phyloP scores from a whole-genome alignment of 352 stramenopile genomes.

The Globisporangium solare region DNA sequence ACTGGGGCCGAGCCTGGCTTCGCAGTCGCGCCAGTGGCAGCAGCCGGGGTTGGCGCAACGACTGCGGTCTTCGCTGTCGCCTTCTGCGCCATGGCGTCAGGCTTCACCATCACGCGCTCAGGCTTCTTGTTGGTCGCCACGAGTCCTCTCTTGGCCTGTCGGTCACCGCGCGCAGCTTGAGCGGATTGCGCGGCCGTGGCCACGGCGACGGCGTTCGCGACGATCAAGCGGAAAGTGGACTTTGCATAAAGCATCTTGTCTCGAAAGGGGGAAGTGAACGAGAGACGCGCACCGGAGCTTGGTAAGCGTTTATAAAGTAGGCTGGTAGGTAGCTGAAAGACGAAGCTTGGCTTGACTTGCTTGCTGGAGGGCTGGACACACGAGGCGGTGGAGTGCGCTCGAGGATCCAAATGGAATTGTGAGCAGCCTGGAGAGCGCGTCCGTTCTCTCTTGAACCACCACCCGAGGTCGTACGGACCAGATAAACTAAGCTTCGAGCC shows the following conservation, averaged over 20 bases:
- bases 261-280: not conserved
- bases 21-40: not conserved
- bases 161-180: not conserved
- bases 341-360: not conserved
- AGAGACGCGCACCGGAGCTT: slow-evolving; percentile 1
- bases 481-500: no score
- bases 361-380: slow-evolving; percentile 1
- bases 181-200: slow-evolving; percentile 3
- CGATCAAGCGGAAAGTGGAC: slow-evolving; percentile 10
- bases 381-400: not conserved
- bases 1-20: not conserved
- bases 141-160: slow-evolving; percentile 11
- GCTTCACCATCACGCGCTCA: slow-evolving; percentile 3
- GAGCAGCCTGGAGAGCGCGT: not conserved
- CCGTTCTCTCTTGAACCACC: not conserved
- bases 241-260: slow-evolving; percentile 13
- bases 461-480: no score
- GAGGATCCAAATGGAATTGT: slow-evolving; percentile 12
- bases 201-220: slow-evolving; percentile 8
- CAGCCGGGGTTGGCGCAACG: slow-evolving; percentile 1
- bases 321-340: slow-evolving; percentile 2
- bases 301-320: not conserved
- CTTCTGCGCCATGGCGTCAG: slow-evolving; percentile 3
- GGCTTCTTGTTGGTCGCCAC: slow-evolving; percentile 10
- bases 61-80: not conserved